Evolutionary conservation across 2,329 filamentous ascomycete species (phyloP).

Genomic region (Phialemoniopsis sp.): DNA sequence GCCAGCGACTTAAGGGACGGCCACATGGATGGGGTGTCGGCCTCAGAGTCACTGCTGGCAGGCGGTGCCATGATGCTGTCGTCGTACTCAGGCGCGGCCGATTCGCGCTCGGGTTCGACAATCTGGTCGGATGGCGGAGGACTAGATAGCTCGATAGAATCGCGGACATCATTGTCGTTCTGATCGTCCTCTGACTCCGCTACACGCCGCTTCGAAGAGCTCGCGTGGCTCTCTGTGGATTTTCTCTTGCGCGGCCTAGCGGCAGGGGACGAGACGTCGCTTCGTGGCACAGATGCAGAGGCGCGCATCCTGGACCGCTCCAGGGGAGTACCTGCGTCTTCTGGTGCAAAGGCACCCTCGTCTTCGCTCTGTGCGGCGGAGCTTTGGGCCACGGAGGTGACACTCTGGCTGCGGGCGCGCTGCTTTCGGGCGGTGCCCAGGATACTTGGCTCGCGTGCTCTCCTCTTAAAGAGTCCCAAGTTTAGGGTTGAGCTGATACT

Average conservation of each 20-base stretch:
- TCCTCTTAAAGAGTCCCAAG: slow-evolving; percentile 53
- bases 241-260: slow-evolving; percentile 51
- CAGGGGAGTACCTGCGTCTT: slow-evolving; percentile 19
- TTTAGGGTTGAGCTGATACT: slow-evolving; percentile 47
- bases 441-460: slow-evolving; percentile 58
- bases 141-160: slow-evolving; percentile 17
- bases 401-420: slow-evolving; percentile 5
- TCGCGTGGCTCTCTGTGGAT: slow-evolving; percentile 40
- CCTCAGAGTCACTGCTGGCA: slow-evolving; percentile 44
- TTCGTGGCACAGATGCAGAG: too few species aligned
- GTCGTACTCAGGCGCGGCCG: slow-evolving; percentile 36
- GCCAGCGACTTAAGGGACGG: slow-evolving; percentile 48
- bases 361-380: slow-evolving; percentile 10
- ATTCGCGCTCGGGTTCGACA: background rate
- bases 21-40: slow-evolving; percentile 39
- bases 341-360: slow-evolving; percentile 12
- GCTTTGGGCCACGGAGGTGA: slow-evolving; percentile 12
- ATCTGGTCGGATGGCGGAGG: slow-evolving; percentile 3
- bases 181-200: slow-evolving; percentile 11
- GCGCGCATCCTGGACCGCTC: slow-evolving; percentile 4
- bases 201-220: slow-evolving; percentile 22
- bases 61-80: slow-evolving; percentile 52
- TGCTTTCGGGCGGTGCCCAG: slow-evolving; percentile 46
- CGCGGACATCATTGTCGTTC: slow-evolving; percentile 11
- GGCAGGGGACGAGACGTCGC: slow-evolving; percentile 3